Evolutionary conservation across 495 filamentous ascomycete species (phyloP).

Genomic region (Neurospora africana): DNA sequence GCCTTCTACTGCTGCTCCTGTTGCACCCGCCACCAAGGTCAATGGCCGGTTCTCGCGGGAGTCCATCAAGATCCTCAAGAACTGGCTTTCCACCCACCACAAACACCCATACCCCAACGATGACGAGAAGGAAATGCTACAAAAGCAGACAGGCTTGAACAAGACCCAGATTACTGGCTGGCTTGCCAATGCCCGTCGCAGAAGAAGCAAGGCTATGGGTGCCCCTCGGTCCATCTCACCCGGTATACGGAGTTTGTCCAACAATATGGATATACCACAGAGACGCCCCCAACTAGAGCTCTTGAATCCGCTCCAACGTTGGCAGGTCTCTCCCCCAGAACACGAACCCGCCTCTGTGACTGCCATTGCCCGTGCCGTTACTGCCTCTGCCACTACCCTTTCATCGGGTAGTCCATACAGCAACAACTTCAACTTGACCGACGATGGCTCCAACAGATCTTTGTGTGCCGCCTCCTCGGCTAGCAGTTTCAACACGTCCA

Average conservation of each 20-base stretch:
- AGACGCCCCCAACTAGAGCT: conserved; percentile 42
- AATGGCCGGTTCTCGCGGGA: conserved; percentile 61
- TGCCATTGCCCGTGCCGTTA: conserved; percentile 69
- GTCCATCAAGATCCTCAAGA: conserved; percentile 62
- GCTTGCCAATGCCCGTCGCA: conserved; percentile 73
- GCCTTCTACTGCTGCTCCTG: conserved; percentile 33
- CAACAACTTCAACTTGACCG: conserved; percentile 35
- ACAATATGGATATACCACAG: conserved; percentile 57
- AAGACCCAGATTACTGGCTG: conserved; percentile 73
- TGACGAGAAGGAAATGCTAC: conserved; percentile 64
- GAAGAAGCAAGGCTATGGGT: conserved; percentile 53
- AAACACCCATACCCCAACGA: conserved; percentile 75
- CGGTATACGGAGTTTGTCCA: conserved; percentile 40
- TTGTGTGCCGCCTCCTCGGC: conserved; percentile 58
- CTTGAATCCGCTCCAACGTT: conserved; percentile 77
- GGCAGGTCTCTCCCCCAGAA: conserved; percentile 77
- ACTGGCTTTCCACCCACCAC: conserved; percentile 65
- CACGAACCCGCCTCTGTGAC: conserved; percentile 73
- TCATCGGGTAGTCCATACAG: conserved; percentile 43
- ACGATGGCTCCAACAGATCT: conserved; percentile 61
- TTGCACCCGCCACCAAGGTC: conserved; percentile 32
- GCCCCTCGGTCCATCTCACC: conserved; percentile 47
- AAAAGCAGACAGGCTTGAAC: conserved; percentile 60
- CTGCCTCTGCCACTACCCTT: conserved; percentile 41
- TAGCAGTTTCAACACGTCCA: conserved; percentile 62